Conservation (phyloP, 805 yeast genomes). For the Metschnikowia arizonensis region DNA sequence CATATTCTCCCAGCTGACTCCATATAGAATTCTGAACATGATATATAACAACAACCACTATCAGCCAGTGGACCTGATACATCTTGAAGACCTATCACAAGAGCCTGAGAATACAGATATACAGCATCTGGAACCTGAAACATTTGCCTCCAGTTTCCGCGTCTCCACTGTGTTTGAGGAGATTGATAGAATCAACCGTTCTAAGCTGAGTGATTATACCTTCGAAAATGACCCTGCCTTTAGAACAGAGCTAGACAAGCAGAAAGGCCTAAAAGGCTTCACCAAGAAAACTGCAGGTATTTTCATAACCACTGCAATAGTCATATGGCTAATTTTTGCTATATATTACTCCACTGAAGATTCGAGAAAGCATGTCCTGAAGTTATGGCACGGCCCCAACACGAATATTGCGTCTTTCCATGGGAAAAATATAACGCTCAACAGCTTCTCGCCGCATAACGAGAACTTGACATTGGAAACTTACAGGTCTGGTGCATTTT, state of each 20-base stretch:
- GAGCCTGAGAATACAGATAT: background rate
- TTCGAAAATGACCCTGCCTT: constrained; percentile 13
- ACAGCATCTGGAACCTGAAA: background rate
- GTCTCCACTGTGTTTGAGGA: constrained; percentile 30
- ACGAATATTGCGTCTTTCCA: constrained; percentile 22
- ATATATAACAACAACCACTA: background rate
- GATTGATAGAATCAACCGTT: constrained; percentile 21
- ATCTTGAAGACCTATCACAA: constrained; percentile 7
- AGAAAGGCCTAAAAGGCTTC: constrained; percentile 3
- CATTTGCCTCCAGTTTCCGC: constrained; percentile 7
- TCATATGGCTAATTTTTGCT: constrained; percentile 27
- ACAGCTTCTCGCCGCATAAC: constrained; percentile 24
- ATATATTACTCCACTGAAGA: constrained; percentile 26
- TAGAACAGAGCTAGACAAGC: constrained; percentile 7
- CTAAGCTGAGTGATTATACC: constrained; percentile 13
- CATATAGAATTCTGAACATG: background rate
- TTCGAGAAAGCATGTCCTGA: constrained; percentile 13
- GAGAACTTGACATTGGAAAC: constrained; percentile 28
- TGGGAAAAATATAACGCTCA: constrained; percentile 31
- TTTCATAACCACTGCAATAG: constrained; percentile 5
- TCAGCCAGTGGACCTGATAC: constrained; percentile 7
- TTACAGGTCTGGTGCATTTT: constrained; percentile 21
- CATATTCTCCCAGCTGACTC: background rate
- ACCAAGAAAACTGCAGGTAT: constrained; percentile 5
- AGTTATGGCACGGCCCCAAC: constrained; percentile 18